Evolutionary conservation across 441 rosid genomes (phyloP), one percentile per base, ranked within the genome.

Genomic region (Gossypium trilobum): DNA sequence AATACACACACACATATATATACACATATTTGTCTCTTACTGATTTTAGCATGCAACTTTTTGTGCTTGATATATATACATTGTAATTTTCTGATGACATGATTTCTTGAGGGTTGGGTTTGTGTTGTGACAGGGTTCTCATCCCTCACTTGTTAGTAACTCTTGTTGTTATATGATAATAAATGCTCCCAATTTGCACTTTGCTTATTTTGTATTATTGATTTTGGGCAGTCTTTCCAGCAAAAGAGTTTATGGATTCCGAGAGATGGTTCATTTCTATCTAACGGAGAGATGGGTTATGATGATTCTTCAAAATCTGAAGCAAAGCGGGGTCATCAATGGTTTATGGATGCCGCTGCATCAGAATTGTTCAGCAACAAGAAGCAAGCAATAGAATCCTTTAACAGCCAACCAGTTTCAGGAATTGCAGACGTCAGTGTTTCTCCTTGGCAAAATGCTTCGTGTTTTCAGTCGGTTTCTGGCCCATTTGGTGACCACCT

Each of bases 281-380:
- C 78, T 72, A 70, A 76, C 63, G 79, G 69, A 54, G 85, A 83
- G 62, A 79, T 76, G 46, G 71, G 11, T 67, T 79, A 75, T 10
- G 79, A 70, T 50, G 78, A 74, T 81, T 74, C 85, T 42, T 66
- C 83, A 63, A 78, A 78, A 74, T 48, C 66, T 70, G 86, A 85
- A 76, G 75, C 82, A 54, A 85, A 85, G 81, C 82, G 84, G 16
- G 17, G 74, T 39, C 82, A 81, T 83, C 81, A 78, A 50, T 82
- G 85, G 88, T 72, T 83, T 76, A 66, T 76, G 77, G 83, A 82
- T 73, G 76, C 75, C 19, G 25, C 68, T 5, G 71, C 70, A 9
- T 61, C 78, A 16, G 82, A 85, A 60, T 33, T 44, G n/a, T 76
- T 78, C 52, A 56, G 77, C 82, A 85, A 77, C 72, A 85, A 85